Evolutionary conservation across 805 yeast species (phyloP).

Genomic region (Hanseniaspora lachancei): DNA sequence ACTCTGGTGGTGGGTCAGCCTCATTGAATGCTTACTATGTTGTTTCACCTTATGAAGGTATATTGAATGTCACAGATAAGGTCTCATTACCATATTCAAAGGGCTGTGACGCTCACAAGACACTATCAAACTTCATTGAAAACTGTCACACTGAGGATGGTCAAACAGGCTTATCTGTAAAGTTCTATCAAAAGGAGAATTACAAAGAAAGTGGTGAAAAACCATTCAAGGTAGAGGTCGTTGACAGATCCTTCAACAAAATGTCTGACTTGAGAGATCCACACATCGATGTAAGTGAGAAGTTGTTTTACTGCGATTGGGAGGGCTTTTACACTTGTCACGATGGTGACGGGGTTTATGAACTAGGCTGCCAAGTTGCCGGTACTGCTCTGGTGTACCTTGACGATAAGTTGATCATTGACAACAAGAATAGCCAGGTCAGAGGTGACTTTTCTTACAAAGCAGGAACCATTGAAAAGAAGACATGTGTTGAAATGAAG

Average conservation of each 20-base stretch:
- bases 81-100: conserved; percentile 22
- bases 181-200: conserved; percentile 20
- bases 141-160: conserved; percentile 14
- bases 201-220: conserved; percentile 15
- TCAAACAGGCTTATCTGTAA: conserved; percentile 21
- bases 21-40: conserved; percentile 36
- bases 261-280: conserved; percentile 25
- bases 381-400: conserved; percentile 47
- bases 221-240: conserved; percentile 22
- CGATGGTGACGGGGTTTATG: conserved; percentile 36
- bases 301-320: conserved; percentile 33
- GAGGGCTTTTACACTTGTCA: conserved; percentile 33
- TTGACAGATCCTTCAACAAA: conserved; percentile 16
- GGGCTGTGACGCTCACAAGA: conserved; percentile 30
- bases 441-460: conserved; percentile 41
- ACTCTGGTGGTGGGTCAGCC: conserved; percentile 55
- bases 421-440: conserved; percentile 41
- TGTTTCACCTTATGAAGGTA: conserved; percentile 39
- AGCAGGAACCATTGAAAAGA: conserved; percentile 42
- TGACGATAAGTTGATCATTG: conserved; percentile 41
- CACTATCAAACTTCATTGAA: conserved; percentile 27
- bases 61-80: conserved; percentile 24
- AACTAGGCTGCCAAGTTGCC: conserved; percentile 38
- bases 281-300: conserved; percentile 17
- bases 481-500: conserved; percentile 28